phyloP scores from a whole-genome alignment of 2,329 filamentous ascomycete genomes.

The Cytospora leucostoma region DNA sequence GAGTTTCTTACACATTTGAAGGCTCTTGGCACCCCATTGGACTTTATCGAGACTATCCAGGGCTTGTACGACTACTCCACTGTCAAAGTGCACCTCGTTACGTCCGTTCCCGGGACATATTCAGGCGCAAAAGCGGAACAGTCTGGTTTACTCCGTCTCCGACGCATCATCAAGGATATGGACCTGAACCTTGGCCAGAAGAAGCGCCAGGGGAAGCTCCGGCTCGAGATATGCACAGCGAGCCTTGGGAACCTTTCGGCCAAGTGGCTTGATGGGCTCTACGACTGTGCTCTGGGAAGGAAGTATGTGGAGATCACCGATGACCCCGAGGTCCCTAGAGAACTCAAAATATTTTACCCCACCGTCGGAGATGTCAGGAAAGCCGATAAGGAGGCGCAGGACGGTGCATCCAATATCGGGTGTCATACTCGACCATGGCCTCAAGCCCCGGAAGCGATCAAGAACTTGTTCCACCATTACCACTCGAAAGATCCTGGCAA shows the following conservation, averaged over 20 bases:
- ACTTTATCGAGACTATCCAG: conserved; percentile 30
- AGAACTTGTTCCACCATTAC: conserved; percentile 32
- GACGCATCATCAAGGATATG: conserved; percentile 27
- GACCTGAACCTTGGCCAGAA: conserved; percentile 25
- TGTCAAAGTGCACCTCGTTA: conserved; percentile 32
- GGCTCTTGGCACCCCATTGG: conserved; percentile 29
- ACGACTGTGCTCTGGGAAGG: conserved; percentile 31
- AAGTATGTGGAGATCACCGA: conserved; percentile 23
- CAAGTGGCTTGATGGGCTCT: conserved; percentile 32
- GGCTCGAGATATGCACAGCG: conserved; percentile 32
- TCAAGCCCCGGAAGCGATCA: conserved; percentile 27
- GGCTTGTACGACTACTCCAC: conserved; percentile 32
- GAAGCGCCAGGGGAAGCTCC: conserved; percentile 24
- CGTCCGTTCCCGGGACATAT: conserved; percentile 31
- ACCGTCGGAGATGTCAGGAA: conserved; percentile 29
- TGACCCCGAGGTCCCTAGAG: conserved; percentile 19
- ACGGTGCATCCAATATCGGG: conserved; percentile 31
- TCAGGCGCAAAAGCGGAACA: conserved; percentile 29
- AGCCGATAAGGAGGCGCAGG: conserved; percentile 25
- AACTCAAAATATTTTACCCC: conserved; percentile 32
- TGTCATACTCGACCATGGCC: conserved; percentile 33
- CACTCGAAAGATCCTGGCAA: conserved; percentile 32
- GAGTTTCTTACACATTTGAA: conserved; percentile 30
- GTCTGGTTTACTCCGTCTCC: conserved; percentile 32
- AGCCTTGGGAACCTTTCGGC: conserved; percentile 31